phyloP scores from a whole-genome alignment of 495 filamentous ascomycete genomes.

The Melanomma pulvis-pyrius region DNA sequence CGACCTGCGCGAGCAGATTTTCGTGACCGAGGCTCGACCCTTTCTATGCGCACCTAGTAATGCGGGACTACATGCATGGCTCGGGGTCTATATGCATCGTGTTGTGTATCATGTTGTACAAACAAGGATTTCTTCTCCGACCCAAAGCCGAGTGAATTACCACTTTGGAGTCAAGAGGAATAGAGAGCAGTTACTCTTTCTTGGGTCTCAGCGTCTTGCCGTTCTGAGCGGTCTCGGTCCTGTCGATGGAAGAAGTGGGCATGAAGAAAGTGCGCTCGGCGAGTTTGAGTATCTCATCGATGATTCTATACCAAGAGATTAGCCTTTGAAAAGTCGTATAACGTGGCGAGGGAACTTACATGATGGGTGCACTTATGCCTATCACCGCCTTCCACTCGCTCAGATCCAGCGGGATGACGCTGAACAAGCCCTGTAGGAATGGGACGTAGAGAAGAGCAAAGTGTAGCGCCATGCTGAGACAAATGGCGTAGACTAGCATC shows the following conservation, averaged over 20 bases:
- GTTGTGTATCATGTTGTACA: neutral
- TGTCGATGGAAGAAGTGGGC: constrained; percentile 19
- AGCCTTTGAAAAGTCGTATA: neutral
- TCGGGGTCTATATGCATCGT: constrained; percentile 1
- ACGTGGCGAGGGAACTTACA: constrained; percentile 64
- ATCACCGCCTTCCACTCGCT: constrained; percentile 93
- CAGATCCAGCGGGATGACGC: constrained; percentile 85
- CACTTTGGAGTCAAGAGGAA: neutral
- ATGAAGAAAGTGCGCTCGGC: constrained; percentile 67
- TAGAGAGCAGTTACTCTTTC: constrained; percentile 17
- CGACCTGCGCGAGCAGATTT: no score
- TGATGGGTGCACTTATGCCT: constrained; percentile 85
- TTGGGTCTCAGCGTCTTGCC: constrained; percentile 32
- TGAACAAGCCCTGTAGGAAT: constrained; percentile 84
- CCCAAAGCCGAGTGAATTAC: neutral
- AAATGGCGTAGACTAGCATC: constrained; percentile 93
- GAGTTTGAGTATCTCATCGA: constrained; percentile 88
- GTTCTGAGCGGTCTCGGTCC: constrained; percentile 4
- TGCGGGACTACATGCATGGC: neutral
- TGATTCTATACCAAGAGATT: constrained; percentile 59
- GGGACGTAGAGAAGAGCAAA: constrained; percentile 93
- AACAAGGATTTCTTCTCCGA: no score
- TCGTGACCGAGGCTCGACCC: no score
- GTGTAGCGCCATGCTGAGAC: constrained; percentile 93
- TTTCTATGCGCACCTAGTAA: no score